Evolutionary conservation across 345 rosid species (phyloP).

Genomic region (Camelina laxa): DNA sequence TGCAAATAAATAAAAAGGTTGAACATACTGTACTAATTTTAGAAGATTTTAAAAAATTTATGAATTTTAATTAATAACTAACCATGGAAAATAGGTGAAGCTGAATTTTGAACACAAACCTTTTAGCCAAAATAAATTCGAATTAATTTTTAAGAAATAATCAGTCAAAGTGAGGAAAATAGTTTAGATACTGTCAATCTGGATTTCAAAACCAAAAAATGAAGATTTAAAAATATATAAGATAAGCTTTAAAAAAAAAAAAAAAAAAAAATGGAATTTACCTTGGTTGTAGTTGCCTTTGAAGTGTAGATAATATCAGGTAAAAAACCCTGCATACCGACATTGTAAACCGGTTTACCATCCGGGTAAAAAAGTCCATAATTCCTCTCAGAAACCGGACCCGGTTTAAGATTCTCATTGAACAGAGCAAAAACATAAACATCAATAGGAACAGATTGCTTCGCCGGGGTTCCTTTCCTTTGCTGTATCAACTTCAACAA

Average conservation of each 20-base stretch:
- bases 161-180: background rate
- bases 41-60: no score
- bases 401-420: slow-evolving; percentile 87
- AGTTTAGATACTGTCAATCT: no score
- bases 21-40: no score
- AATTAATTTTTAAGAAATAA: background rate
- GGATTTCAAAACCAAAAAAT: background rate
- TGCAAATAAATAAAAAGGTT: no score
- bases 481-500: slow-evolving; percentile 54
- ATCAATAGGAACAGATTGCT: slow-evolving; percentile 69
- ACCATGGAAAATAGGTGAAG: no score
- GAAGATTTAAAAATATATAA: no score
- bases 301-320: slow-evolving; percentile 61
- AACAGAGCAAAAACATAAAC: slow-evolving; percentile 85
- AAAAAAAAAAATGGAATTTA: slow-evolving; percentile 21
- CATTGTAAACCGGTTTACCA: slow-evolving; percentile 78
- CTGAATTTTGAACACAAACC: no score
- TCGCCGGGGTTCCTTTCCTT: slow-evolving; percentile 80
- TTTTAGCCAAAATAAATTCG: background rate
- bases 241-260: background rate
- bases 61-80: no score
- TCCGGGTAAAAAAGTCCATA: slow-evolving; percentile 86
- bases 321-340: slow-evolving; percentile 68
- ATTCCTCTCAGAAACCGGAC: slow-evolving; percentile 88
- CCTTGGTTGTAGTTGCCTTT: slow-evolving; percentile 45